phyloP scores from a whole-genome alignment of 2,329 filamentous ascomycete genomes.

The Aspergillus amoenus region DNA sequence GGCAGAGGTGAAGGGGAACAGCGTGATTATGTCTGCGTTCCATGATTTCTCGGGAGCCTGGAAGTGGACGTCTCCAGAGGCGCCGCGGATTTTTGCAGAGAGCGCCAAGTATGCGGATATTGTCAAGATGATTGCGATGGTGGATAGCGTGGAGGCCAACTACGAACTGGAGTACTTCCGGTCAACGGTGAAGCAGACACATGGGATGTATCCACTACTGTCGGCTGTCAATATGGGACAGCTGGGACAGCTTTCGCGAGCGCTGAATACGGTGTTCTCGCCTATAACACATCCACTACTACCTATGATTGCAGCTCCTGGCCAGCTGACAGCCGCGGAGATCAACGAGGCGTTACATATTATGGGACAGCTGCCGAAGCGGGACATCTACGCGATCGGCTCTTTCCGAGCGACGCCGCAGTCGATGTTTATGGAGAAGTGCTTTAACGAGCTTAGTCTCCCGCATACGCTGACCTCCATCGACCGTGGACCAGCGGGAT shows the following conservation, averaged over 20 bases:
- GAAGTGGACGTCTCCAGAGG: conserved; percentile 75
- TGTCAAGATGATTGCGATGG: conserved; percentile 87
- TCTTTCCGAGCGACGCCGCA: conserved; percentile 71
- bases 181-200: conserved; percentile 68
- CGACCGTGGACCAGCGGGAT: conserved; percentile 65
- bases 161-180: conserved; percentile 90
- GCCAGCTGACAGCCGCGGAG: conserved; percentile 80
- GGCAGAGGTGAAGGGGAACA: conserved; percentile 70
- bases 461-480: conserved; percentile 77
- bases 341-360: conserved; percentile 78
- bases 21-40: conserved; percentile 86
- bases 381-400: conserved; percentile 77
- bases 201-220: conserved; percentile 67
- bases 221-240: conserved; percentile 87
- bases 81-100: conserved; percentile 68
- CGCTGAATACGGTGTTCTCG: conserved; percentile 81
- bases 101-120: conserved; percentile 77
- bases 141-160: conserved; percentile 78
- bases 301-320: conserved; percentile 80
- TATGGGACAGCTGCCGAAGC: conserved; percentile 77
- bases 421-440: conserved; percentile 83
- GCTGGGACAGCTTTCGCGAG: conserved; percentile 79
- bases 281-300: conserved; percentile 83
- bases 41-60: conserved; percentile 84
- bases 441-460: conserved; percentile 79